These are phyloP conservation scores for Papiliotrema nemorosa DNA, from an alignment of 1,284 basidiomycete genomes.

Conservation along the genomic window DNA sequence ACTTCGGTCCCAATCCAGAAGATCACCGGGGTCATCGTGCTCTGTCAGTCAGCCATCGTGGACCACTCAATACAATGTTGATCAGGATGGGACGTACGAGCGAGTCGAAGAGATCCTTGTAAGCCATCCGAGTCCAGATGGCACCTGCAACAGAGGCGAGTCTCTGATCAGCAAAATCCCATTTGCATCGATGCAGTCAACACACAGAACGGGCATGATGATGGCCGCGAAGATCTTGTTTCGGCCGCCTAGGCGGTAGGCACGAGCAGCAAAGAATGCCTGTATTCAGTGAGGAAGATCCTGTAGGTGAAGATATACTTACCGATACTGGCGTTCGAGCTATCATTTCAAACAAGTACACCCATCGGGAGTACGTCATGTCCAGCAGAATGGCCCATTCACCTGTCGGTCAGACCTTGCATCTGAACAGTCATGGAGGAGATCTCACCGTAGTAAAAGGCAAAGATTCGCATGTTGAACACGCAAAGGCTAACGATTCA, in stretches of 20 bases:
- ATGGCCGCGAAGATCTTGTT: not conserved
- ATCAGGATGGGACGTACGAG: not conserved
- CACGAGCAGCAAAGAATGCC: constrained; percentile 4
- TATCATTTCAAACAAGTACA: not conserved
- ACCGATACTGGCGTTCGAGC: constrained; percentile 5
- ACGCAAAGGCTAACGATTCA: not conserved
- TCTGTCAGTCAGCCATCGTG: not conserved
- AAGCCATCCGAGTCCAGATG: not conserved
- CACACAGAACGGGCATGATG: not conserved
- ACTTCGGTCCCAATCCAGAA: constrained; percentile 6
- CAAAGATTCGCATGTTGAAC: constrained; percentile 2
- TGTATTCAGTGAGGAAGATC: not conserved
- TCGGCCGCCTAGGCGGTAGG: not conserved
- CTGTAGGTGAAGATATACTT: not conserved
- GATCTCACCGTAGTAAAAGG: not conserved
- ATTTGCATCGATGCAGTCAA: not conserved
- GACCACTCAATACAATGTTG: too few species aligned
- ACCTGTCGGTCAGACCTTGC: not conserved
- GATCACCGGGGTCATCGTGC: not conserved
- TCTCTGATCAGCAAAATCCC: not conserved
- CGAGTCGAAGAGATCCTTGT: not conserved
- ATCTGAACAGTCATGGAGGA: not conserved
- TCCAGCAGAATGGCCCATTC: constrained; percentile 4
- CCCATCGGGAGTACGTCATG: not conserved
- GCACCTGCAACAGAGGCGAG: constrained; percentile 2